Evolutionary conservation across 2,329 filamentous ascomycete species (phyloP).

Genomic region (Talaromyces piceae): DNA sequence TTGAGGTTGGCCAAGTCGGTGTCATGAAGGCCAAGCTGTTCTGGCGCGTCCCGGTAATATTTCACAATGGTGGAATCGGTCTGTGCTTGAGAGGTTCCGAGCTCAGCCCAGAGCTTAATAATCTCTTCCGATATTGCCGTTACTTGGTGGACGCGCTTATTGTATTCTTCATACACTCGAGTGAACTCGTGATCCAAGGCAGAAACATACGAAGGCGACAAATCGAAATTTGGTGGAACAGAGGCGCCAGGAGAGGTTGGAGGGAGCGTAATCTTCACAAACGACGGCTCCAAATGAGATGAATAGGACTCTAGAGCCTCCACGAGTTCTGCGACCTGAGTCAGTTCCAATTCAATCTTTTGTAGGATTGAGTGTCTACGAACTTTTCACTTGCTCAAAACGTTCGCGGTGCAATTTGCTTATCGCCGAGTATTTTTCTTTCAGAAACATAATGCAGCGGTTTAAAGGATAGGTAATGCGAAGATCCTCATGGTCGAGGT

Average conservation of each 20-base stretch:
- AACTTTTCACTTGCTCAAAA: slow-evolving; percentile 92
- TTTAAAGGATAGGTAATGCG: slow-evolving; percentile 76
- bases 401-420: slow-evolving; percentile 80
- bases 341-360: slow-evolving; percentile 17
- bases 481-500: slow-evolving; percentile 59
- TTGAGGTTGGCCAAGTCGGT: slow-evolving; percentile 71
- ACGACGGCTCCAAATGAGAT: slow-evolving; percentile 84
- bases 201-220: slow-evolving; percentile 83
- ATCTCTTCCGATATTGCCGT: slow-evolving; percentile 72
- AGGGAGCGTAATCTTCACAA: slow-evolving; percentile 77
- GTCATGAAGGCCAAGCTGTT: slow-evolving; percentile 87
- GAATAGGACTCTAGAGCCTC: slow-evolving; percentile 93
- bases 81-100: slow-evolving; percentile 88
- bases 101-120: slow-evolving; percentile 90
- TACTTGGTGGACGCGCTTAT: slow-evolving; percentile 68
- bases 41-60: slow-evolving; percentile 79
- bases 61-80: slow-evolving; percentile 83
- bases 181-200: slow-evolving; percentile 86
- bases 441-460: slow-evolving; percentile 69
- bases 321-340: slow-evolving; percentile 63
- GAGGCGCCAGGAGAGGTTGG: slow-evolving; percentile 70
- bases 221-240: slow-evolving; percentile 76
- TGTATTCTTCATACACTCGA: slow-evolving; percentile 94
- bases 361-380: slow-evolving; percentile 25
- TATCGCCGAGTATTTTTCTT: slow-evolving; percentile 77